phyloP scores from a whole-genome alignment of 805 yeast genomes.

The Lipomyces mesembrius region DNA sequence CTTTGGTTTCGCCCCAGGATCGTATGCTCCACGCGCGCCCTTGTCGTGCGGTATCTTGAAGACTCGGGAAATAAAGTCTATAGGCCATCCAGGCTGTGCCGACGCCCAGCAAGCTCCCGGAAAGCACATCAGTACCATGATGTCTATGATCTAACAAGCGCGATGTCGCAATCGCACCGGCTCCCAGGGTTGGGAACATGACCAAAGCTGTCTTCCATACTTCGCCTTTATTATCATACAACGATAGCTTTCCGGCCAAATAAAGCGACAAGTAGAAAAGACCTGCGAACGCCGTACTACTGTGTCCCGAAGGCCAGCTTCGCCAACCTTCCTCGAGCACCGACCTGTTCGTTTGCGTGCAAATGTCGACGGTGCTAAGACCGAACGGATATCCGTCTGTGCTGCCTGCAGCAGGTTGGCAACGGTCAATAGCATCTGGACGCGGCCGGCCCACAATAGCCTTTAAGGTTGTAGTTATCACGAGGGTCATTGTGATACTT shows the following conservation, averaged over 20 bases:
- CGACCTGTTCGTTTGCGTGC: constrained; percentile 44
- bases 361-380: constrained; percentile 43
- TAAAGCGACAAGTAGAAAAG: constrained; percentile 55
- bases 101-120: constrained; percentile 73
- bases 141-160: constrained; percentile 94
- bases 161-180: constrained; percentile 76
- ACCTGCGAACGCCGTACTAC: constrained; percentile 58
- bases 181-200: constrained; percentile 55
- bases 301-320: constrained; percentile 63
- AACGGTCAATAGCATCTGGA: constrained; percentile 89
- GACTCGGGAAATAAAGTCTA: constrained; percentile 57
- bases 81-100: constrained; percentile 63
- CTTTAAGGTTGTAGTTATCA: constrained; percentile 75
- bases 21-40: constrained; percentile 35
- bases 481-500: constrained; percentile 61
- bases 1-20: constrained; percentile 31
- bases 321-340: constrained; percentile 57
- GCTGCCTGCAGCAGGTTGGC: constrained; percentile 58
- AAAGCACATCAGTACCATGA: constrained; percentile 80
- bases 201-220: constrained; percentile 39
- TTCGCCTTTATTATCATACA: constrained; percentile 47
- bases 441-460: constrained; percentile 87
- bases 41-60: constrained; percentile 36
- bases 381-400: constrained; percentile 55
- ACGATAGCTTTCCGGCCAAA: constrained; percentile 54